Evolutionary conservation across 441 rosid genomes (phyloP).

Genomic region (Pelargonium exstipulatum): DNA sequence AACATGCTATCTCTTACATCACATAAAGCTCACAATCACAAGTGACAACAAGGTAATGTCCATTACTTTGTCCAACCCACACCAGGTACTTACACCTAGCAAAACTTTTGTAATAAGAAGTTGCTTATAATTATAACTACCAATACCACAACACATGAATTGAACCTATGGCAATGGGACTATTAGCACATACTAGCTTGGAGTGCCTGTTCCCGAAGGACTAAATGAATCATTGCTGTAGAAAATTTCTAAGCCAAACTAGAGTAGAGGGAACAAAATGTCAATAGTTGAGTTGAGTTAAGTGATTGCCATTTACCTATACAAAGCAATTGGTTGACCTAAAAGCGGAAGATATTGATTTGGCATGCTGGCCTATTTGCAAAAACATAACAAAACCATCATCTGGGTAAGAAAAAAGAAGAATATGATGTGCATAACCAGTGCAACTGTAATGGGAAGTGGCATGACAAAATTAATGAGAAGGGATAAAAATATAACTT

Average conservation of each 20-base stretch:
- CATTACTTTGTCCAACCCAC: neutral
- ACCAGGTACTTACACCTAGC: constrained; percentile 1
- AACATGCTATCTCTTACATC: neutral
- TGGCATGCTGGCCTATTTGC: constrained; percentile 76
- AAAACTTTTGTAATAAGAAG: neutral
- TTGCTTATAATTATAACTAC: neutral
- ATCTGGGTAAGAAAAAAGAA: neutral
- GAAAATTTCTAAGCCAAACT: neutral
- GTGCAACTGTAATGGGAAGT: neutral
- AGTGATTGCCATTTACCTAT: constrained; percentile 51
- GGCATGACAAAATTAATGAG: neutral
- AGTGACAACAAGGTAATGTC: neutral
- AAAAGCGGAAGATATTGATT: constrained; percentile 91
- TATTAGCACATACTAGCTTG: neutral
- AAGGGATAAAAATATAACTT: neutral
- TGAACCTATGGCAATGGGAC: neutral
- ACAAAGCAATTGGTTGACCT: constrained; percentile 86
- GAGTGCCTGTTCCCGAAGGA: neutral
- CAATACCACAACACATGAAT: neutral
- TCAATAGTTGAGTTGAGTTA: constrained; percentile 1
- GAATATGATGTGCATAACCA: neutral
- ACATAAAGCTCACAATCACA: neutral
- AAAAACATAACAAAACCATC: constrained; percentile 35
- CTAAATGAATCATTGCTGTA: neutral
- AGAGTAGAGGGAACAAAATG: neutral